phyloP scores from a whole-genome alignment of 2,329 filamentous ascomycete species.

The Zymoseptoria crescenta region DNA sequence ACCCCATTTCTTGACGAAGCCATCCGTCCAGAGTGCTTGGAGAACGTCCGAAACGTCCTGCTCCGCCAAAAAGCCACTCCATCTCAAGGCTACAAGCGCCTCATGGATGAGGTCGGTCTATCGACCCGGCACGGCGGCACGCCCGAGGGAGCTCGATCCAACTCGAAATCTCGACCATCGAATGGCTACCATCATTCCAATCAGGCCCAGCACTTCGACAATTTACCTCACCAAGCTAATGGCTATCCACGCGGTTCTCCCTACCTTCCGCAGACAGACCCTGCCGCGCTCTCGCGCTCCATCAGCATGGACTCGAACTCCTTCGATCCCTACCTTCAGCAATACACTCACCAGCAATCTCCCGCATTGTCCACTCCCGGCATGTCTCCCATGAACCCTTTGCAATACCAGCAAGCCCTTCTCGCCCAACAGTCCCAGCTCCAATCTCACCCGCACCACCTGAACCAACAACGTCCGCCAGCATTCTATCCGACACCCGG shows the following conservation, averaged over 20 bases:
- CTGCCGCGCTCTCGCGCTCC: slow-evolving; percentile 36
- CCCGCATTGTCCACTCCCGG: slow-evolving; percentile 31
- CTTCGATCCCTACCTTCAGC: slow-evolving; percentile 40
- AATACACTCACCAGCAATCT: slow-evolving; percentile 27
- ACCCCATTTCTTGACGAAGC: slow-evolving; percentile 95
- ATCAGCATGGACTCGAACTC: slow-evolving; percentile 43
- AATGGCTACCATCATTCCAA: slow-evolving; percentile 28
- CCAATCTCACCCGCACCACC: not conserved
- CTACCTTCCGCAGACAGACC: slow-evolving; percentile 35
- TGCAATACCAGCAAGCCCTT: slow-evolving; percentile 52
- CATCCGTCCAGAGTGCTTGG: slow-evolving; percentile 78
- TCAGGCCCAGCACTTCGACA: not conserved
- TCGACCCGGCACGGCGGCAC: slow-evolving; percentile 47
- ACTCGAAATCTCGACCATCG: slow-evolving; percentile 25
- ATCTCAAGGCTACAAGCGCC: slow-evolving; percentile 89
- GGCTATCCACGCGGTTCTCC: slow-evolving; percentile 28
- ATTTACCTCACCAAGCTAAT: slow-evolving; percentile 25
- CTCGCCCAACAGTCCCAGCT: slow-evolving; percentile 31
- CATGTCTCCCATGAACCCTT: slow-evolving; percentile 31
- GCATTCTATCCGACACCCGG: not conserved
- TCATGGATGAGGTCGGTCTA: slow-evolving; percentile 97
- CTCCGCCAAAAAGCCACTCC: slow-evolving; percentile 87
- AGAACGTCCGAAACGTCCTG: slow-evolving; percentile 85
- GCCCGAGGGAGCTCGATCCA: slow-evolving; percentile 31
- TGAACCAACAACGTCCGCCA: not conserved